These are phyloP conservation scores for Xerocomellus amylosporus DNA, from an alignment of 768 basidiomycete species.

Conservation along the genomic window DNA sequence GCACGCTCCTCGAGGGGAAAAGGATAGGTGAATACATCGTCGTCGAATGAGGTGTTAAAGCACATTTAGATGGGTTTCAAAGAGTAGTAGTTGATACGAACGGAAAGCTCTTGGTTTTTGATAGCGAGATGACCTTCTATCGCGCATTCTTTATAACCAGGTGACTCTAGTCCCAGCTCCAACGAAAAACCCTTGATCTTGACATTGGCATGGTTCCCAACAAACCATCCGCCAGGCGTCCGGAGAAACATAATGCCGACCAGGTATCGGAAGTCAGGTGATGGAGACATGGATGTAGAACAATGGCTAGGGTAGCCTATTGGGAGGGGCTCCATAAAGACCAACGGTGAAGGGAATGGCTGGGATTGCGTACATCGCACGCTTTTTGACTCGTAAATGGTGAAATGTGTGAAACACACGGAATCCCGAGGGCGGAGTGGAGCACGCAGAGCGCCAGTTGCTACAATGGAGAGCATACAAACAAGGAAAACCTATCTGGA, in stretches of 20 bases:
- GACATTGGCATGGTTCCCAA: conserved; percentile 17
- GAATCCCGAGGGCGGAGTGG: not conserved
- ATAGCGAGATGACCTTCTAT: not conserved
- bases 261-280: not conserved
- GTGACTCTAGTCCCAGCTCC: not conserved
- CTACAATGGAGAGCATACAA: conserved; percentile 2
- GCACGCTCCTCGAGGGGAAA: not conserved
- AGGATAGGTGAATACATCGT: conserved; percentile 7
- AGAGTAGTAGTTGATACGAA: not conserved
- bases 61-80: not conserved
- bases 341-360: conserved; percentile 3
- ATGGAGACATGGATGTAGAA: not conserved
- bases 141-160: conserved; percentile 12
- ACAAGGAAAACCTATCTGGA: not conserved
- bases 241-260: conserved; percentile 5
- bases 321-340: not conserved
- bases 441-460: not conserved
- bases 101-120: not conserved
- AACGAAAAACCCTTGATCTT: not conserved
- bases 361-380: not conserved
- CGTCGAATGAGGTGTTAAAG: conserved; percentile 12
- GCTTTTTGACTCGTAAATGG: not conserved
- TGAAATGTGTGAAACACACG: not conserved
- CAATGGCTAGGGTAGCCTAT: not conserved
- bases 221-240: conserved; percentile 14